Evolutionary conservation across 2,329 filamentous ascomycete species (phyloP).

Genomic region (Ceratocystiopsis minuta): DNA sequence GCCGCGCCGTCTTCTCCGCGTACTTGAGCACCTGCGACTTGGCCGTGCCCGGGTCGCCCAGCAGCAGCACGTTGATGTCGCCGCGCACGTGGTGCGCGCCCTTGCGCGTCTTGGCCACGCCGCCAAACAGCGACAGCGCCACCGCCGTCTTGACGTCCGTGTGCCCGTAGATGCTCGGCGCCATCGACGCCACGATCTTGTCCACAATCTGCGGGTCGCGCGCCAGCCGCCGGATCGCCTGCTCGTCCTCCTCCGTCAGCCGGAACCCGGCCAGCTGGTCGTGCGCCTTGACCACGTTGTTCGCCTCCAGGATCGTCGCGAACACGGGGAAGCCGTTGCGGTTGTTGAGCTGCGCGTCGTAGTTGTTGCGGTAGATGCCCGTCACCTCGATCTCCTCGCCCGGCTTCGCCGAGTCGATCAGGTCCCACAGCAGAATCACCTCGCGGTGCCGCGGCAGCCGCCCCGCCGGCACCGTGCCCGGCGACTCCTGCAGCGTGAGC

Average conservation of each 20-base stretch:
- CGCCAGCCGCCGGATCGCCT: slow-evolving; percentile 70
- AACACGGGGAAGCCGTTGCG: slow-evolving; percentile 98
- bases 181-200: slow-evolving; percentile 82
- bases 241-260: slow-evolving; percentile 87
- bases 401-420: slow-evolving; percentile 92
- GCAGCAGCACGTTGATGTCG: slow-evolving; percentile 91
- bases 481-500: slow-evolving; percentile 88
- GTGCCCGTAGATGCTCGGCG: slow-evolving; percentile 94
- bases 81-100: slow-evolving; percentile 83
- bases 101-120: slow-evolving; percentile 78
- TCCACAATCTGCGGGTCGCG: slow-evolving; percentile 84
- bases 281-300: slow-evolving; percentile 91
- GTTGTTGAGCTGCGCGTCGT: slow-evolving; percentile 93
- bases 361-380: slow-evolving; percentile 95
- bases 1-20: slow-evolving; percentile 89
- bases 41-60: slow-evolving; percentile 92
- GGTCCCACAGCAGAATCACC: slow-evolving; percentile 87
- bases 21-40: slow-evolving; percentile 98
- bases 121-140: slow-evolving; percentile 83
- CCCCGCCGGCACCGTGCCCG: slow-evolving; percentile 88
- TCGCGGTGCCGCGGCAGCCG: slow-evolving; percentile 85
- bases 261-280: slow-evolving; percentile 95
- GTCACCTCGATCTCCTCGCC: slow-evolving; percentile 96
- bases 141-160: slow-evolving; percentile 94
- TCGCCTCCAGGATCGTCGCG: slow-evolving; percentile 91